Base-by-base conservation (phyloP, 192 early-diverging fungal species). In the Umbelopsis ramanniana region DNA sequence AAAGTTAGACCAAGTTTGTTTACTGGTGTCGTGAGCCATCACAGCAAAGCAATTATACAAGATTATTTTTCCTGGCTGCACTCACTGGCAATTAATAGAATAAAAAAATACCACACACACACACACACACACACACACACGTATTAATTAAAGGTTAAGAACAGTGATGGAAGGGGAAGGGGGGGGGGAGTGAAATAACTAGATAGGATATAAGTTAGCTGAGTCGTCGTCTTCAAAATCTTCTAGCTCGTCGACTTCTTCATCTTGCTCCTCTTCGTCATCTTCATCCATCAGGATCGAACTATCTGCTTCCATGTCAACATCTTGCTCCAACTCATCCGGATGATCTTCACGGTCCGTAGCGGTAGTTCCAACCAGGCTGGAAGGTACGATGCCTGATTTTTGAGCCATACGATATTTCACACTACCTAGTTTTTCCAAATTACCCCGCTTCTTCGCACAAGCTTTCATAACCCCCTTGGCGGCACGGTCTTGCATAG, bases 401-500 rank as follows among this genome's bases (percentile, higher is more conserved):
- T 63, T 63, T 38, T 63, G 57, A 63, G 33, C 57, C 57, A 63
- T 63, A 37, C 57, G 57, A 63, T 63, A 63, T 37, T 79, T 79
- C 0, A 73, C 77, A 63, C 67, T 79, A 46, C 77, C 77, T 72
- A 79, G 68, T 19, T 74, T 70, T 24, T 79, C 77, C 46, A 79
- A 67, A 63, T 79, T 79, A 24, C 73, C 77, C 26, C 77, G 70
- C 45, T 79, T 79, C 43, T 79, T 79, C 9, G 74, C 77, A 43
- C 73, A 73, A 33, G 77, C 77, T 5, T 73, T 73, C 63, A 87
- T 80, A 19, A 86, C 85, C 6, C 85, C 83, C 35, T 84, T 82
- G 24, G 85, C 85, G 70, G 84, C 83, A 12, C 85, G 73, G 12
- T 81, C 82, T 47, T 88, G 80, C 86, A 86, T 88, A 43, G 87